Conservation (phyloP, 441 rosid genomes). For the Melastoma candidum region DNA sequence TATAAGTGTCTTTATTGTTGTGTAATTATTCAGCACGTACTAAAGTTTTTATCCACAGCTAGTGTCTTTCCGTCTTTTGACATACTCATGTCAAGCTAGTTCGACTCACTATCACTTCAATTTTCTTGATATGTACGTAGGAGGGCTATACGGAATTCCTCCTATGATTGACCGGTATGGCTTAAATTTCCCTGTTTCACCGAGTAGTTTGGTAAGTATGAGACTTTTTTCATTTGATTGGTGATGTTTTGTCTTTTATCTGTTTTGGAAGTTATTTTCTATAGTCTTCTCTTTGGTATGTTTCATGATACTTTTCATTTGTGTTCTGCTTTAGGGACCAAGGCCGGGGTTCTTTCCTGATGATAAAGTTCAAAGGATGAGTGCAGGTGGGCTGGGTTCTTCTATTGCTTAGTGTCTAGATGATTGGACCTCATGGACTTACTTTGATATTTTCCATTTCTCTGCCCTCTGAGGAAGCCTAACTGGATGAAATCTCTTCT, state of each 20-base stretch:
- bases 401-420: not conserved
- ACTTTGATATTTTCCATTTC: too few relatives aligned
- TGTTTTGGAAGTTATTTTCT: not conserved
- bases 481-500: too few relatives aligned
- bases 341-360: conserved; percentile 81
- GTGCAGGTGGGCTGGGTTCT: conserved; percentile 28
- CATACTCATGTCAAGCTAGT: too few relatives aligned
- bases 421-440: too few relatives aligned
- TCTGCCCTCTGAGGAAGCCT: conserved; percentile 1
- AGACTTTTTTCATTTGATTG: not conserved
- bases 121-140: conserved; percentile 13
- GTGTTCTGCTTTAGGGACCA: conserved; percentile 47
- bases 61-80: too few relatives aligned
- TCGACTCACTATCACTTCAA: not conserved
- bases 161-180: conserved; percentile 88
- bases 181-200: conserved; percentile 74
- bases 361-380: conserved; percentile 58
- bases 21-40: too few relatives aligned
- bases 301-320: too few relatives aligned
- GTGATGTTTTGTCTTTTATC: not conserved
- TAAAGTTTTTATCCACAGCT: too few relatives aligned
- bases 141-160: conserved; percentile 83
- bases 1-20: too few relatives aligned
- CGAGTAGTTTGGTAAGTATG: conserved; percentile 67
- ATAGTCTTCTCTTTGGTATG: too few relatives aligned